Base-by-base conservation (phyloP, 139 green algal species). In the Chara braunii region DNA sequence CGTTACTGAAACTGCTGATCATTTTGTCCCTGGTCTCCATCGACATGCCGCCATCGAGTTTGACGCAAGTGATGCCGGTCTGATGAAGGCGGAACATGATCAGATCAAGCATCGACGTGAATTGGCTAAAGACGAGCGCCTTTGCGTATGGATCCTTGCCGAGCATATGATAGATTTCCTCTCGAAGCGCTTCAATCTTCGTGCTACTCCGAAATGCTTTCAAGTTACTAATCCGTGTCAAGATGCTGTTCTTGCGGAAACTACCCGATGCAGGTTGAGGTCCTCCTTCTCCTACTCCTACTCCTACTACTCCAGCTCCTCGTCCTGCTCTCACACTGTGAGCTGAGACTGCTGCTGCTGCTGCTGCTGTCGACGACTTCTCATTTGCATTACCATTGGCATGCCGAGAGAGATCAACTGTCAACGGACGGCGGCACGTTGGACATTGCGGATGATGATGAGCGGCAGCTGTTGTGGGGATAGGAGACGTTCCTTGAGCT, bases 41-140 rank as follows among this genome's bases (percentile, higher is more conserved):
- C 2, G 57, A 75, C 88, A 92, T 94, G 78, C 74, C 83, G 54
- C 89, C 89, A 45, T 91, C 77, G 72, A 96, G 82, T 50, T 78
- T 77, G 59, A 94, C 89, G 36, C 82, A 90, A 31, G 58, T 62
- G 23, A 93, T 67, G 29, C 89, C 89, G 34, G 79, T 74, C 85
- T 94, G 81, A 56, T 18, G 0, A 12, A 58, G 50, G 4, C 88
- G 71, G 73, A 80, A 89, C 31, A 82, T 62, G 42, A 86, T 78
- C 12, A 96, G 76, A 50, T 94, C 89, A 45, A 96, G 78, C 83
- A 96, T 94, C 68, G 73, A 87, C 2, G 90, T 96, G 84, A 95
- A 96, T 84, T 96, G 90, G 31, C 36, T 80, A 81, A 96, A 96
- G 33, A 96, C 85, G 32, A 96, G 87, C 42, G 78, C 83, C 80